Evolutionary conservation across 371 early-diverging fungal species (phyloP).

Genomic region (Lichtheimia corymbifera): DNA sequence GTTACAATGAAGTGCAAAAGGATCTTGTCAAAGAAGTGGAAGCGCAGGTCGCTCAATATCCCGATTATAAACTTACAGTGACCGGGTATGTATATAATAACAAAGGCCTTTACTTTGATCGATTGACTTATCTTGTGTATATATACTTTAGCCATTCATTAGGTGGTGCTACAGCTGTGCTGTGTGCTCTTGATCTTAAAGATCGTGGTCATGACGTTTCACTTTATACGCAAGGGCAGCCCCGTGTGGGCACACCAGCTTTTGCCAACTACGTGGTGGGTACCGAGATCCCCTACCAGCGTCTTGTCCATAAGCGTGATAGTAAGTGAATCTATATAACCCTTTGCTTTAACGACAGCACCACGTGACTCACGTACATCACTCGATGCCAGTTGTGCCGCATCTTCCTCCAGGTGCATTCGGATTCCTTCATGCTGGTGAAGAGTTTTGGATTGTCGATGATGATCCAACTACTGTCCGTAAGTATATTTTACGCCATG

Average conservation of each 20-base stretch:
- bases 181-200: slow-evolving; percentile 22
- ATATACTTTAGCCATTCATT: slow-evolving; percentile 13
- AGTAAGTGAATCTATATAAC: slow-evolving; percentile 8
- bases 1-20: slow-evolving; percentile 12
- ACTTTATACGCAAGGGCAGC: slow-evolving; percentile 8
- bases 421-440: slow-evolving; percentile 14
- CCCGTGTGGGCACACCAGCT: slow-evolving; percentile 17
- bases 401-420: slow-evolving; percentile 12
- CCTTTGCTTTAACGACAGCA: too few species aligned
- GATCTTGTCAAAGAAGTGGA: slow-evolving; percentile 4
- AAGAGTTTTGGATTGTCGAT: slow-evolving; percentile 16
- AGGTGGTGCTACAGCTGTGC: slow-evolving; percentile 21
- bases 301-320: slow-evolving; percentile 17
- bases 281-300: slow-evolving; percentile 11
- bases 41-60: slow-evolving; percentile 14
- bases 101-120: too few species aligned
- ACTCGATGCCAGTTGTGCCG: slow-evolving; percentile 14
- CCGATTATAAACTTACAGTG: slow-evolving; percentile 20
- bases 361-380: neutral
- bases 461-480: slow-evolving; percentile 5
- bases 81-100: slow-evolving; percentile 17
- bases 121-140: too few species aligned
- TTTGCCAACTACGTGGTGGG: slow-evolving; percentile 18
- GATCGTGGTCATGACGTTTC: slow-evolving; percentile 4
- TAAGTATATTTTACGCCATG: slow-evolving; percentile 7